Conservation (phyloP, 2,329 filamentous ascomycete genomes). For the Emmonsiellopsis sp. region DNA sequence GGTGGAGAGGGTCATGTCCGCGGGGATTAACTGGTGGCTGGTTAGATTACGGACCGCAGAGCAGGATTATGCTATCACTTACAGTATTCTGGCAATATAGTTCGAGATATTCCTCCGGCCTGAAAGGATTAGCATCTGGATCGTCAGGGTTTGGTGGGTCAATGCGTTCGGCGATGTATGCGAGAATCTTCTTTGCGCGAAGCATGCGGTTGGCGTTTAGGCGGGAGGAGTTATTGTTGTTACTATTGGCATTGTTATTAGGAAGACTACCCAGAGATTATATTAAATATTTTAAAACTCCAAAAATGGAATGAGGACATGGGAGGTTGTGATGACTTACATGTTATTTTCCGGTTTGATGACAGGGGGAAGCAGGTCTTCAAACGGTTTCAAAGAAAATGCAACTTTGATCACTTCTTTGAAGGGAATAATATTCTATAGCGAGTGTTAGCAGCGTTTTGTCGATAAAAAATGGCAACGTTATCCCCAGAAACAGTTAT, state of each 20-base stretch:
- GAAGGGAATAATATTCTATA: conserved; percentile 62
- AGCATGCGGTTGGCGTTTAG: conserved; percentile 97
- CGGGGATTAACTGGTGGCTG: conserved; percentile 43
- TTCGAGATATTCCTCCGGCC: conserved; percentile 87
- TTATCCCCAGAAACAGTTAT: not conserved
- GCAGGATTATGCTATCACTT: conserved; percentile 24
- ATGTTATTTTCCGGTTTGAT: conserved; percentile 53
- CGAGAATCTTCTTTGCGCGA: conserved; percentile 84
- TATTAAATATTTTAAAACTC: not conserved
- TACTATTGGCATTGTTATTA: not conserved
- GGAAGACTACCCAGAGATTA: not conserved
- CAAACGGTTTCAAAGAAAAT: conserved; percentile 77
- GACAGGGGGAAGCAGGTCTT: conserved; percentile 64
- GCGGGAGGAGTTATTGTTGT: conserved; percentile 60
- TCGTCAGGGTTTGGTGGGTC: conserved; percentile 57
- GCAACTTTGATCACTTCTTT: conserved; percentile 98
- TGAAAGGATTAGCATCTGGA: conserved; percentile 48
- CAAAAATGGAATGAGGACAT: not conserved
- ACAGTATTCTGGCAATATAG: conserved; percentile 91
- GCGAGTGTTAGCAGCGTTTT: not conserved
- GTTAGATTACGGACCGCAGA: conserved; percentile 1
- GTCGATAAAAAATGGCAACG: not conserved
- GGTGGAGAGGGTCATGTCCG: conserved; percentile 86
- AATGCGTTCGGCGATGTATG: conserved; percentile 85
- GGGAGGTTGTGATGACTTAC: conserved; percentile 29